A percentile compares a stretch with the other conserved stretches of the same genome.
These are phyloP conservation scores for Rosellinia necatrix DNA, from an alignment of 2,329 filamentous ascomycete genomes.

Conservation along the genomic window DNA sequence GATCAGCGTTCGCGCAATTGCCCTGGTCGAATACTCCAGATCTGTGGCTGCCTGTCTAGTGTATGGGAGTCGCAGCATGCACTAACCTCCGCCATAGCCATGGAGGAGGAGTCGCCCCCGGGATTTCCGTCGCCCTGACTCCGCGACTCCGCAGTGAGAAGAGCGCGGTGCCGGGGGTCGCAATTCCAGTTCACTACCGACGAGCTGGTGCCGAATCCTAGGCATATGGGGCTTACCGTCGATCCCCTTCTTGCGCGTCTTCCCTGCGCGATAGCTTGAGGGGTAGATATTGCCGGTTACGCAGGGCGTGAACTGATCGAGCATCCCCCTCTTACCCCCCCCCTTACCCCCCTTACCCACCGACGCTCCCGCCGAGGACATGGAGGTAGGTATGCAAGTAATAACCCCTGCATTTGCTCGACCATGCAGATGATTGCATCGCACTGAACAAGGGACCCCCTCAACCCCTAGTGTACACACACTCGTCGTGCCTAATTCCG, in stretches of 20 bases:
- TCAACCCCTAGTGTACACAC: constrained; percentile 2
- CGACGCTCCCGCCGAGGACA: constrained; percentile 5
- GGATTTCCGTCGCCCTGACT: background rate
- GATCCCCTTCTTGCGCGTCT: constrained; percentile 11
- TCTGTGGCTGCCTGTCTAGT: background rate
- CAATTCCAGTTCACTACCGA: constrained; percentile 6
- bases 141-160: background rate
- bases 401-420: constrained; percentile 23
- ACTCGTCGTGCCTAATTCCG: constrained; percentile 21
- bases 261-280: constrained; percentile 9
- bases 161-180: background rate
- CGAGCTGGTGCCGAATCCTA: constrained; percentile 18
- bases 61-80: background rate
- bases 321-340: no score
- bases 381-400: constrained; percentile 22
- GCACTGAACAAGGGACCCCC: constrained; percentile 15
- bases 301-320: constrained; percentile 16
- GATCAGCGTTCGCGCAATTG: constrained; percentile 4
- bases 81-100: background rate
- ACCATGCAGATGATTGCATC: constrained; percentile 22
- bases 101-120: background rate
- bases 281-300: constrained; percentile 9
- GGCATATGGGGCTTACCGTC: constrained; percentile 16
- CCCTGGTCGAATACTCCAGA: background rate
- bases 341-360: constrained; percentile 25